Percentiles rank a stretch among this genome's conserved stretches.
Evolutionary conservation across 2,329 filamentous ascomycete species (phyloP).

Genomic region (Aspergillus glaucus): DNA sequence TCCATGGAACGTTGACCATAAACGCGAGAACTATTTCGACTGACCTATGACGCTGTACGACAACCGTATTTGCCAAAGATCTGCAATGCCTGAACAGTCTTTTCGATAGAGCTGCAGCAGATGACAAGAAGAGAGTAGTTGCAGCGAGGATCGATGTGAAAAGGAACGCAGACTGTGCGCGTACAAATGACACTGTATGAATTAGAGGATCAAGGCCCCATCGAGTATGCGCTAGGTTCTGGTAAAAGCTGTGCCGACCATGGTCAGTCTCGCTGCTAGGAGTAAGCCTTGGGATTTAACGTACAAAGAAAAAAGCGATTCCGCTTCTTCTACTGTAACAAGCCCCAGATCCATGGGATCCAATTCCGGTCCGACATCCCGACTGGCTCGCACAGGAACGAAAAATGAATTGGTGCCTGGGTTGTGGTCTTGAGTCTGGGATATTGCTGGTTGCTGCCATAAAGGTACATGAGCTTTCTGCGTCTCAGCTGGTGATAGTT

Average conservation of each 20-base stretch:
- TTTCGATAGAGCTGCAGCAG: slow-evolving; percentile 58
- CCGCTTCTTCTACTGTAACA: slow-evolving; percentile 60
- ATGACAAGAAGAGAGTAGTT: slow-evolving; percentile 61
- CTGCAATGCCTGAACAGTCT: slow-evolving; percentile 60
- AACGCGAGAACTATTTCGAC: slow-evolving; percentile 70
- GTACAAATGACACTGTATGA: slow-evolving; percentile 61
- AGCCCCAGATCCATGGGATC: slow-evolving; percentile 66
- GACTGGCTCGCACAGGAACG: slow-evolving; percentile 55
- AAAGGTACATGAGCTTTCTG: slow-evolving; percentile 17
- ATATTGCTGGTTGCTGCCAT: slow-evolving; percentile 36
- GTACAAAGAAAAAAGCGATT: slow-evolving; percentile 60
- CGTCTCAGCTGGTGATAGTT: slow-evolving; percentile 41
- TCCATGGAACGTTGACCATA: slow-evolving; percentile 72
- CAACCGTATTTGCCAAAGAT: slow-evolving; percentile 56
- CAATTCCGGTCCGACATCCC: slow-evolving; percentile 58
- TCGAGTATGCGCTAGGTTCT: slow-evolving; percentile 64
- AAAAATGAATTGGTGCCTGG: slow-evolving; percentile 57
- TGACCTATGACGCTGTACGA: slow-evolving; percentile 57
- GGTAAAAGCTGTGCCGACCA: slow-evolving; percentile 52
- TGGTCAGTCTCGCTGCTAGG: neutral
- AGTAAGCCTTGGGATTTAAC: slow-evolving; percentile 16
- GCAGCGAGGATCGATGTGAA: slow-evolving; percentile 66
- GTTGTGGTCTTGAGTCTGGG: slow-evolving; percentile 4
- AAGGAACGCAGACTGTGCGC: slow-evolving; percentile 62
- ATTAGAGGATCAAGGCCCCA: slow-evolving; percentile 66